A percentile compares a stretch with the other conserved stretches of the same genome.
Conservation (phyloP, 2,329 filamentous ascomycete species). For the Dothiorella sarmentorum region DNA sequence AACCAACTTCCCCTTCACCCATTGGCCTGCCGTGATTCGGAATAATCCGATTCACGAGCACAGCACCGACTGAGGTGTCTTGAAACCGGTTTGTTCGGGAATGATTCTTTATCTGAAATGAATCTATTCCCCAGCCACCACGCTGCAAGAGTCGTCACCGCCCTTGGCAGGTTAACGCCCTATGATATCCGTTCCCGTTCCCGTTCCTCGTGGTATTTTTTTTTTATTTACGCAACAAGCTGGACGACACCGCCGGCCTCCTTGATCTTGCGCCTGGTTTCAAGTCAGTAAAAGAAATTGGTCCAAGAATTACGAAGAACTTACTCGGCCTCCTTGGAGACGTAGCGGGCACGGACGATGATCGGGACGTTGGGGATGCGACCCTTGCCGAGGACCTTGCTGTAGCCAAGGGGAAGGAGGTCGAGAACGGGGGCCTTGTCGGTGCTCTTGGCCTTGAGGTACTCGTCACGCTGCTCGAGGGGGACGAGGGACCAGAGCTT, state of each 20-base stretch:
- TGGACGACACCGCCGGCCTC: constrained; percentile 94
- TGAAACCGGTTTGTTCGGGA: constrained; percentile 49
- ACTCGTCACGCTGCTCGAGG: constrained; percentile 86
- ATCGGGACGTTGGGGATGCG: constrained; percentile 88
- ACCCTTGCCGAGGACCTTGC: constrained; percentile 98
- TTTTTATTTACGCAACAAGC: constrained; percentile 71
- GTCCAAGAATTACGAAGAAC: background rate
- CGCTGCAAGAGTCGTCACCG: constrained; percentile 40
- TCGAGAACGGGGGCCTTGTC: constrained; percentile 97
- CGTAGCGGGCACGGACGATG: constrained; percentile 91
- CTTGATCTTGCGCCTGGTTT: constrained; percentile 79
- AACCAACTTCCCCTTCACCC: background rate
- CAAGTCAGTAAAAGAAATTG: background rate
- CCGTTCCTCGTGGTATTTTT: constrained; percentile 13
- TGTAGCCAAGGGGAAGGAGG: constrained; percentile 94
- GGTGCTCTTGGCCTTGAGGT: constrained; percentile 74
- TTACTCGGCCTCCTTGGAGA: constrained; percentile 83
- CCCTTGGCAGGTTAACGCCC: constrained; percentile 5
- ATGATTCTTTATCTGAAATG: constrained; percentile 39
- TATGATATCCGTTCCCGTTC: constrained; percentile 17
- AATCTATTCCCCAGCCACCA: constrained; percentile 48
- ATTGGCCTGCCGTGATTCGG: background rate
- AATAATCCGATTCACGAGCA: background rate
- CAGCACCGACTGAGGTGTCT: background rate
- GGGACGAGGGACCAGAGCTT: constrained; percentile 99